These are phyloP conservation scores for Schizochytrium sp. DNA, from an alignment of 108 stramenopile species.

Conservation along the genomic window DNA sequence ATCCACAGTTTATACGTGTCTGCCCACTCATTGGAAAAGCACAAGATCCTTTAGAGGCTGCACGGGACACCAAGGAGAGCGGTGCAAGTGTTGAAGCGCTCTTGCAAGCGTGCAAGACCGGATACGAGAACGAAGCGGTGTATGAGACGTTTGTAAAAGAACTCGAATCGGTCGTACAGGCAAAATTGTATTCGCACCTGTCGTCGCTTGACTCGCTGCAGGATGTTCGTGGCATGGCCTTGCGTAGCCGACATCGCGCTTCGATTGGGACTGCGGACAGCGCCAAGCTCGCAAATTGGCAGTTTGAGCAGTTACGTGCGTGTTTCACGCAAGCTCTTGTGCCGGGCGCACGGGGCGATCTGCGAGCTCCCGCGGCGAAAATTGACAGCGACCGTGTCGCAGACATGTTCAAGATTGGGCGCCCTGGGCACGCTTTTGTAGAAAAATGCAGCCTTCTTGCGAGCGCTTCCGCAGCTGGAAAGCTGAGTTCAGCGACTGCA, in stretches of 20 bases:
- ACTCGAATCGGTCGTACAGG: not conserved
- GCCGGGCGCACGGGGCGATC: not conserved
- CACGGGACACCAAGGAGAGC: too few species aligned
- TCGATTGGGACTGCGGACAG: too few species aligned
- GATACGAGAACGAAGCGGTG: not conserved
- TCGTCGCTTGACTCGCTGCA: not conserved
- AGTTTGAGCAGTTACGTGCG: not conserved
- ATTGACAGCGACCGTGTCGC: not conserved
- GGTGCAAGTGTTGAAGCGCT: not conserved
- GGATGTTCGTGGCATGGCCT: not conserved
- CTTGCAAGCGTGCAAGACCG: not conserved
- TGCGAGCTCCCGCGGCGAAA: not conserved
- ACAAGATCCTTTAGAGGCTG: too few species aligned
- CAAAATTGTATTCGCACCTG: not conserved
- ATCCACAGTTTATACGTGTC: not conserved
- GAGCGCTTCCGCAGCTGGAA: not conserved
- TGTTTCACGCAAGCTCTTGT: not conserved
- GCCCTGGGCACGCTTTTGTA: not conserved
- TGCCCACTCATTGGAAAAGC: not conserved
- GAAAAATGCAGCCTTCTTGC: not conserved
- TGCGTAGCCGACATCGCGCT: too few species aligned
- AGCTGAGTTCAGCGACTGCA: not conserved
- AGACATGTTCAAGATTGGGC: not conserved
- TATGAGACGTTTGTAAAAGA: not conserved
- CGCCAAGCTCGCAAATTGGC: not conserved